phyloP scores from a whole-genome alignment of 345 rosid genomes.

The Lepidium didymum region DNA sequence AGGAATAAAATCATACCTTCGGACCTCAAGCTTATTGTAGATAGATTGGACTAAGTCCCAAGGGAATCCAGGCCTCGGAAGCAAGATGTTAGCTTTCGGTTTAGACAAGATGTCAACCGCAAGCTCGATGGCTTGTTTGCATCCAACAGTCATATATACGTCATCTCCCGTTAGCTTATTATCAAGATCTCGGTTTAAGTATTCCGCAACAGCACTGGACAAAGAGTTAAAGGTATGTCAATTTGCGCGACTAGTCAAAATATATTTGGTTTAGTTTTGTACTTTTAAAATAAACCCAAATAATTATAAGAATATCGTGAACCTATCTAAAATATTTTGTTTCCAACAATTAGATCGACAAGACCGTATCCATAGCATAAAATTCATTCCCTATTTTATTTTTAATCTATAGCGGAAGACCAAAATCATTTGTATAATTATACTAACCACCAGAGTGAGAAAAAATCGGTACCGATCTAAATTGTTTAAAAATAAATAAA shows the following conservation, averaged over 20 bases:
- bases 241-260: neutral
- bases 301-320: neutral
- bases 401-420: too few relatives aligned
- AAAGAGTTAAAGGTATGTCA: neutral
- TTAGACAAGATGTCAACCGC: constrained; percentile 28
- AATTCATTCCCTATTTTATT: too few relatives aligned
- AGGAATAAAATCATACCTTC: constrained; percentile 40
- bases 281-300: neutral
- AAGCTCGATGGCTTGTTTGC: constrained; percentile 47
- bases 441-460: too few relatives aligned
- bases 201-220: constrained; percentile 39
- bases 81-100: constrained; percentile 43
- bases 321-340: neutral
- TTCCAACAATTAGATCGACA: too few relatives aligned
- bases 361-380: too few relatives aligned
- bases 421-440: too few relatives aligned
- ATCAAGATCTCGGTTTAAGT: constrained; percentile 32
- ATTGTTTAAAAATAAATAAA: neutral
- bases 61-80: constrained; percentile 30
- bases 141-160: constrained; percentile 42
- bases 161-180: constrained; percentile 40
- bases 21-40: constrained; percentile 27
- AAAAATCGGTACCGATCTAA: too few relatives aligned
- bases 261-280: neutral
- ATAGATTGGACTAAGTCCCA: constrained; percentile 21